Base-by-base conservation (phyloP, 129 eudicot genomes). In the Arctium lappa region DNA sequence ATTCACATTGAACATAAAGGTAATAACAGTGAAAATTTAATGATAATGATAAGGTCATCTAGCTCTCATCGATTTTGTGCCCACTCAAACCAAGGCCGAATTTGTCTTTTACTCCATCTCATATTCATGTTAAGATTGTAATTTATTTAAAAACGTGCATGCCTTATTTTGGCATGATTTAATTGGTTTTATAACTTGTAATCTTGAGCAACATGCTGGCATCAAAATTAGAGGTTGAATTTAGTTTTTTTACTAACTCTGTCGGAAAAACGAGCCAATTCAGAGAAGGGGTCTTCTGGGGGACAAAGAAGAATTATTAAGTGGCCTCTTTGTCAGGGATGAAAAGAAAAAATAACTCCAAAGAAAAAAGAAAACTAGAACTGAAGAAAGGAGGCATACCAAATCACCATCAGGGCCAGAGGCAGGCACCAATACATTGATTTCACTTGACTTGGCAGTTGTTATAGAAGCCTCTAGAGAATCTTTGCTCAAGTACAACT, bases 381-480 rank as follows among this genome's bases (percentile, higher is more conserved):
- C 3, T 15, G 27, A 80, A 62, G 5, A 46, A 18, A 15, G 37
- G 33, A 70, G n/a, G 68, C 86, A 79, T 95, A 93, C 99, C 99
- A 97, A 87, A 81, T 95, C 99, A 86, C 87, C 89, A 69, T 90
- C 93, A 68, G 92, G 79, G 18, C 88, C 93, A 81, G 90, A 77
- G 60, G 92, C 91, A 85, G 98, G 97, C 22, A 95, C 97, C 87
- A 95, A 79, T 13, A 95, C 99, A 74, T 95, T 95, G 71, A 93
- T 87, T 89, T 95, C 99, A 87, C 97, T 92, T 8, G 97, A 95
- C 90, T 95, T 95, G 48, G 98, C 99, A 18, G 99, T 91, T 75
- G 99, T 95, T 69, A 95, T 90, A 75, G 98, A 91, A 66, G 97
- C 89, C 48, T 83, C 97, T 79, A 95, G 77, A 81, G 99, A 89